Conservation (phyloP, 106 monocot genomes). For the Xerophyta viscosa region DNA sequence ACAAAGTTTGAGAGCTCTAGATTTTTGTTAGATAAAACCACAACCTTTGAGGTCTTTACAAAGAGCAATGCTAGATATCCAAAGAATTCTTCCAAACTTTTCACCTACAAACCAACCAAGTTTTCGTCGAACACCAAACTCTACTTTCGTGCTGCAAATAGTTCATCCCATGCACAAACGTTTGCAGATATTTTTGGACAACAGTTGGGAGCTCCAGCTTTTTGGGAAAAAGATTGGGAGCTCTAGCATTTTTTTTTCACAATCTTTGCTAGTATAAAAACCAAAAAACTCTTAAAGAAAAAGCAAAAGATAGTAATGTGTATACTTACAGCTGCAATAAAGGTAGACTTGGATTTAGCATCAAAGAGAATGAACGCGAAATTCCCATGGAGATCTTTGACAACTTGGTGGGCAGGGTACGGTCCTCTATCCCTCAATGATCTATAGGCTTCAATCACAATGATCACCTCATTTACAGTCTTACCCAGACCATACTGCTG, state of each 20-base stretch:
- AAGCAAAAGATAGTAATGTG: neutral
- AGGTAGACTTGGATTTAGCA: conserved; percentile 15
- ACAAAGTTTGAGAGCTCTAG: too few relatives aligned
- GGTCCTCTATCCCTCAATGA: conserved; percentile 41
- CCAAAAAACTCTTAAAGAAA: neutral
- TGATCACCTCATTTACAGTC: conserved; percentile 32
- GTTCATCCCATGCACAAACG: too few relatives aligned
- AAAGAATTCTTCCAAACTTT: too few relatives aligned
- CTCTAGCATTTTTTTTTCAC: neutral
- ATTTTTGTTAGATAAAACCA: too few relatives aligned
- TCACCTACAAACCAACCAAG: too few relatives aligned
- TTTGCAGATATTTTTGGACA: too few relatives aligned
- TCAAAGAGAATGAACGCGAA: conserved; percentile 44
- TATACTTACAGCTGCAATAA: conserved; percentile 33
- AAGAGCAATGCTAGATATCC: too few relatives aligned
- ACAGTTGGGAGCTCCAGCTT: too few relatives aligned
- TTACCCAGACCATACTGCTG: conserved; percentile 37
- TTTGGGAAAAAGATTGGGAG: too few relatives aligned
- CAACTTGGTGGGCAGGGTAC: conserved; percentile 29
- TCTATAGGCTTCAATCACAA: conserved; percentile 43
- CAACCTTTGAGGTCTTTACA: too few relatives aligned
- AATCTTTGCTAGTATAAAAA: neutral
- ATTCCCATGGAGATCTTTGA: conserved; percentile 40
- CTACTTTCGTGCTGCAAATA: too few relatives aligned
- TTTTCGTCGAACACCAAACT: too few relatives aligned